phyloP scores from a whole-genome alignment of 176 grass and related monocot species.

The Microstegium vimineum region DNA sequence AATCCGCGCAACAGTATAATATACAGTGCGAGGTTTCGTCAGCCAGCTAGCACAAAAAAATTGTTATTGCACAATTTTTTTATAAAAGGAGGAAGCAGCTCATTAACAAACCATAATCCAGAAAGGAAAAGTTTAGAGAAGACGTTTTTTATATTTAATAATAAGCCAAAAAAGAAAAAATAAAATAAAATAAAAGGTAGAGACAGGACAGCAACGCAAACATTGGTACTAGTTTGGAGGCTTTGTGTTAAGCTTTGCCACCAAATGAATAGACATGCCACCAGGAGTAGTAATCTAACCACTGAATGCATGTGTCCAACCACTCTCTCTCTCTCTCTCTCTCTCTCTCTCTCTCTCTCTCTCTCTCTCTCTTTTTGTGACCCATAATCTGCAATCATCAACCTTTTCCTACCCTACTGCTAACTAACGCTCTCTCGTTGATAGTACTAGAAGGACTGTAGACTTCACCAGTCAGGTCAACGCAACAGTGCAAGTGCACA shows the following conservation, averaged over 20 bases:
- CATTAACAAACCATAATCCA: background rate
- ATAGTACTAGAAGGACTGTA: background rate
- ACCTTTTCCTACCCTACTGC: conserved; percentile 17
- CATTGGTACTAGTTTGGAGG: conserved; percentile 5
- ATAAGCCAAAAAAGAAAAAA: background rate
- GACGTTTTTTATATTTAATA: background rate
- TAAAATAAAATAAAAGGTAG: background rate
- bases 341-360: no score
- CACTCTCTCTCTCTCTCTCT: no score
- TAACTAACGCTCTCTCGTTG: background rate
- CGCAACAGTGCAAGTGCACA: background rate
- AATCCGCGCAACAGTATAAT: background rate
- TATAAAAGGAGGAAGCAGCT: background rate
- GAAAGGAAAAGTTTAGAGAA: background rate
- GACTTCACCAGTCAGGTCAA: conserved; percentile 30
- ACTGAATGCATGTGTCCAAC: background rate
- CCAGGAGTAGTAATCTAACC: conserved; percentile 29
- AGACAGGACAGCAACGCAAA: background rate
- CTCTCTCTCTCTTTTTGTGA: background rate
- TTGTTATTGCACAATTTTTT: background rate
- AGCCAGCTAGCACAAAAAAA: no score
- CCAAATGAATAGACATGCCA: conserved; percentile 46
- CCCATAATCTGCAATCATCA: conserved; percentile 15
- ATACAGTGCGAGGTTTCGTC: background rate
- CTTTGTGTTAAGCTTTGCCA: conserved; percentile 31